Evolutionary conservation across 495 filamentous ascomycete genomes (phyloP), one percentile per base, ranked within the genome.

Genomic region (Echria macrotheca): DNA sequence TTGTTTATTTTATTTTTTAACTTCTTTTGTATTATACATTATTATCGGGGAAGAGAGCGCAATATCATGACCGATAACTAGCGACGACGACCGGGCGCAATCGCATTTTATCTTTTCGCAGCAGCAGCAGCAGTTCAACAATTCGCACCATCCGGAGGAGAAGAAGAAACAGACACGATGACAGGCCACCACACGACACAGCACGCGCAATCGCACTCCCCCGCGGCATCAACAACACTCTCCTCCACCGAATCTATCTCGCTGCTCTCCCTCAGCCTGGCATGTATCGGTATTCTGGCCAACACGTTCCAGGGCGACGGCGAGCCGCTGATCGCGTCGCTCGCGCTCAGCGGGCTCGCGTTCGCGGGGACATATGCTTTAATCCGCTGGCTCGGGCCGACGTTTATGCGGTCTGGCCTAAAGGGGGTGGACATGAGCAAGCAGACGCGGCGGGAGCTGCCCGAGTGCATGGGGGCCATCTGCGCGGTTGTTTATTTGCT

Each of bases 401-500:
- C 84, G 1, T 97, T 97, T 58, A 85, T 96, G 55, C 82, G 79
- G 48, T 87, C 86, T 24, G 94, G 94, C 11, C 69, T 96, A 57
- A 96, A 94, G 64, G 93, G 93, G 47, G 86, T 77, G 59, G 93
- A 99, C 65, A 73, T 95, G 82, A 82, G 82, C 49, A 99, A 97
- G 69, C 68, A 78, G 44, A 62, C 75, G 44, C 80, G 75, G 45
- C 79, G 68, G 47, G 80, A 82, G 48, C 84, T 96, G 55, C 93
- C 93, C 11, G 93, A 99, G 68, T 89, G 88, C 23, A 97, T 99
- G 94, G 93, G 93, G n/a, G 89, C 84, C 15, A 81, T 97, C 36
- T 95, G 88, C 64, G 93, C 94, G 1, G 80, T 93, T 25, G 87
- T 97, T 1, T 97, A 96, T 69, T 72, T 99, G 23, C 71, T 97